These are phyloP conservation scores for Omphalotus guepiniiformis DNA, from an alignment of 768 basidiomycete genomes.

Conservation along the genomic window DNA sequence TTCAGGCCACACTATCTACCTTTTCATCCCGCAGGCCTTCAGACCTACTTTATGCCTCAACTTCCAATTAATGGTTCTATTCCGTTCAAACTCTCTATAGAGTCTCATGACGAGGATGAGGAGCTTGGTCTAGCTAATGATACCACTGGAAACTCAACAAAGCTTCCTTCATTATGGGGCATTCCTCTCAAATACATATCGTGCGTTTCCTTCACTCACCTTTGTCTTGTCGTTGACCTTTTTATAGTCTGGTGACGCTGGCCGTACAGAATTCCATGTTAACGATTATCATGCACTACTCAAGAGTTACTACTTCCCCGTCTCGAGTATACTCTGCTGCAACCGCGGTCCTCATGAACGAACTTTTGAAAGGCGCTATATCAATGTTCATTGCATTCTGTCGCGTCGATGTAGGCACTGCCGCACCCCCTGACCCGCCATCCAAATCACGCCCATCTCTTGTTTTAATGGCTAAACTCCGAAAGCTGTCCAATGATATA, in stretches of 20 bases:
- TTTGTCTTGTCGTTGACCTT: background rate
- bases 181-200: conserved; percentile 78
- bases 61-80: conserved; percentile 1
- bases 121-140: conserved; percentile 37
- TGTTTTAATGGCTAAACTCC: conserved; percentile 13
- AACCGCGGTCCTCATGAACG: conserved; percentile 89
- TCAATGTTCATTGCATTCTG: conserved; percentile 81
- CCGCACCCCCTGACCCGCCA: conserved; percentile 9
- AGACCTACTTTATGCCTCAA: conserved; percentile 13
- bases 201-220: conserved; percentile 36
- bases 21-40: background rate
- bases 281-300: conserved; percentile 96
- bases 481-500: conserved; percentile 60
- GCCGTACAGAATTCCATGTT: conserved; percentile 90
- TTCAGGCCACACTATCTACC: conserved; percentile 1
- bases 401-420: conserved; percentile 39
- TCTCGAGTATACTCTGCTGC: conserved; percentile 87
- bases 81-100: conserved; percentile 24
- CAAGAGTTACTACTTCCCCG: conserved; percentile 75
- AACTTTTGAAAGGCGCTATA: conserved; percentile 87
- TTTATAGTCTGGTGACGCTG: conserved; percentile 66
- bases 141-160: conserved; percentile 23
- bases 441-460: conserved; percentile 9
- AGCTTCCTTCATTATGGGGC: conserved; percentile 58
- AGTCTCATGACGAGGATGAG: conserved; percentile 29